Base-by-base conservation (phyloP, 163 green algal genomes). In the Chlamydomonas reinhardtii region DNA sequence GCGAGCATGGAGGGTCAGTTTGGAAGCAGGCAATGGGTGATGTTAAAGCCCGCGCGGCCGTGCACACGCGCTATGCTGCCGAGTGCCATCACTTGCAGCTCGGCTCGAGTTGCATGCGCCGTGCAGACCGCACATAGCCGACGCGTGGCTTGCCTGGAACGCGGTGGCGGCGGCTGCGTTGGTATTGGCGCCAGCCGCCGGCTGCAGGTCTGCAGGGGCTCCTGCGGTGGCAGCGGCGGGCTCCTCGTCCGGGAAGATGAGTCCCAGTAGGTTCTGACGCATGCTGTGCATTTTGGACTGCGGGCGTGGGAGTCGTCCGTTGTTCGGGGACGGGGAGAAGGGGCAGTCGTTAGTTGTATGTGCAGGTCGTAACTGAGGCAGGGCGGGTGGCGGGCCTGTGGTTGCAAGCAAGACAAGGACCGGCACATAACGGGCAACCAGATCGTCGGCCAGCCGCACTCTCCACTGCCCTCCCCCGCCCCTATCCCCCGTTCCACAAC, bases 231-330 rank as follows among this genome's bases (percentile, higher is more conserved):
- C 32, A 2, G 64, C 22, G 1, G 12, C 32, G 15, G 68, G 31
- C 68, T 74, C 32, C 32, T 74, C 32, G 31, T 62, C 15, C 0
- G 79, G 79, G 56, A 85, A 85, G 34, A 85, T 77, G 34, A 85
- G 68, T 14, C 79, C 79, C 68, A 85, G 34, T 34, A 85, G 68
- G 79, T 72, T 62, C 69, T 85, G 79, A 14, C 79, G 66, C 79
- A 85, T 85, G 48, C 52, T 62, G 68, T 31, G 20, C 79, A 85
- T 72, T 34, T 85, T 71, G 68, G 52, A 25, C 79, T 85, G 66
- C 15, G 61, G 56, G 24, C 9, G 6, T 17, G 15, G 2, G 14
- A 14, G 69, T 34, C 15, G 3, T 17, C 17, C 2, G 65, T 43
- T 20, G n/a, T n/a, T n/a, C n/a, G n/a, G n/a, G n/a, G n/a, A n/a